A percentile compares a stretch with the other conserved stretches of the same genome.
These are phyloP conservation scores for Yamadazyma jaroonii DNA, from an alignment of 1,139 yeast genomes.

Conservation along the genomic window DNA sequence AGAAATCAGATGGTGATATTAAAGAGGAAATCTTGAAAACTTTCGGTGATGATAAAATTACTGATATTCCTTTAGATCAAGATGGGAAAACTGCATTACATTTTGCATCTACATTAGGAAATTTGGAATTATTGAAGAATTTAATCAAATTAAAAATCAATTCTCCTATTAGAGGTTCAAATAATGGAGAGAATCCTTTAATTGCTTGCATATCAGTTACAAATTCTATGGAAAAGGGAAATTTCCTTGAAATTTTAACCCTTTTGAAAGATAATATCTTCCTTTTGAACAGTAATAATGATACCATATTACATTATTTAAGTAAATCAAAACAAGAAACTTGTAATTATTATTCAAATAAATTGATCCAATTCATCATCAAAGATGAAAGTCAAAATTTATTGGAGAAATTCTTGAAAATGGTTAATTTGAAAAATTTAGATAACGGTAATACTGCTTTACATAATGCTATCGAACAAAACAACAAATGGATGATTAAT, in stretches of 20 bases:
- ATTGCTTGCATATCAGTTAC: conserved; percentile 42
- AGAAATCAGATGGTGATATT: conserved; percentile 33
- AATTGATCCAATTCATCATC: conserved; percentile 79
- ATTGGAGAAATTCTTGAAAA: conserved; percentile 62
- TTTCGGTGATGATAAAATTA: conserved; percentile 9
- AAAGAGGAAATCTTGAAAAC: conserved; percentile 20
- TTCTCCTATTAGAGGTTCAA: conserved; percentile 43
- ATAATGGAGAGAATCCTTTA: conserved; percentile 41
- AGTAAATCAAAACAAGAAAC: conserved; percentile 32
- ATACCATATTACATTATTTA: conserved; percentile 39
- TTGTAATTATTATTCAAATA: conserved; percentile 66
- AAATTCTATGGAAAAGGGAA: conserved; percentile 46
- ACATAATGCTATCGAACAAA: conserved; percentile 87
- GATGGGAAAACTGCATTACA: conserved; percentile 47
- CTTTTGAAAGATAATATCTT: conserved; percentile 36
- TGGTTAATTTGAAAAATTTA: conserved; percentile 75
- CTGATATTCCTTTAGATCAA: conserved; percentile 41
- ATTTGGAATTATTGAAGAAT: conserved; percentile 33
- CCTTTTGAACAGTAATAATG: conserved; percentile 33
- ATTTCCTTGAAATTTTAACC: conserved; percentile 30
- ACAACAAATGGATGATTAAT: conserved; percentile 77
- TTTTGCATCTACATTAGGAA: conserved; percentile 45
- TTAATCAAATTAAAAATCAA: conserved; percentile 36
- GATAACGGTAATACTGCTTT: conserved; percentile 82
- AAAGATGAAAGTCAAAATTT: conserved; percentile 37